Percentiles rank a stretch among this genome's conserved stretches.
phyloP scores from a whole-genome alignment of 2,329 filamentous ascomycete species.

The Talaromyces sp. region DNA sequence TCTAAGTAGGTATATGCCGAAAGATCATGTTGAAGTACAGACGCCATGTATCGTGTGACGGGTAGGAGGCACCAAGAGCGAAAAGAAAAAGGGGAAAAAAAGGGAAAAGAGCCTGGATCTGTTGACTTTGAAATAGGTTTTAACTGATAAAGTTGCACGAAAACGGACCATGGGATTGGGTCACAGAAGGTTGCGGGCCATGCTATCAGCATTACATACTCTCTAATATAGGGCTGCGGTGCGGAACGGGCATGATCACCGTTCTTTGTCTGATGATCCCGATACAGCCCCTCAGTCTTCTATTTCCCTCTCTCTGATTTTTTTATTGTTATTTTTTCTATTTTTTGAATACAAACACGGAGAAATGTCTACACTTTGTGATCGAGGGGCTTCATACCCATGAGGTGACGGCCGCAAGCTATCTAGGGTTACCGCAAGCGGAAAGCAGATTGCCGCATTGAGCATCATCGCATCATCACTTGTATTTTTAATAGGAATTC shows the following conservation, averaged over 20 bases:
- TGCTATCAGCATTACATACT: conserved; percentile 38
- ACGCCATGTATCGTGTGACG: conserved; percentile 30
- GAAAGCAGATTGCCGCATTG: conserved; percentile 28
- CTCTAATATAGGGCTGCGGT: conserved; percentile 6
- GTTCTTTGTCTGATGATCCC: conserved; percentile 25
- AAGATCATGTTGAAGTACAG: conserved; percentile 30
- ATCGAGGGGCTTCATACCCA: conserved; percentile 7
- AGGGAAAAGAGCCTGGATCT: conserved; percentile 22
- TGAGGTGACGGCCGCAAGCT: conserved; percentile 15
- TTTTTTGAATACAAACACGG: background rate
- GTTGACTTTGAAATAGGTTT: conserved; percentile 34
- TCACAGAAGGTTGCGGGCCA: conserved; percentile 28
- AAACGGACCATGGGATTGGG: conserved; percentile 36
- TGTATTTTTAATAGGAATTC: conserved; percentile 13
- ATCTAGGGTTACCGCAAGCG: conserved; percentile 31
- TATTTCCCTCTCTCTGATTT: background rate
- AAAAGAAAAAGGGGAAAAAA: conserved; percentile 11
- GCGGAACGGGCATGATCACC: conserved; percentile 12
- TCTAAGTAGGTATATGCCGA: conserved; percentile 16
- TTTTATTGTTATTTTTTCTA: background rate
- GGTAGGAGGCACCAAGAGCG: conserved; percentile 10
- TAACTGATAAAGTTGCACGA: conserved; percentile 25
- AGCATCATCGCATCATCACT: conserved; percentile 28
- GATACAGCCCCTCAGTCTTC: conserved; percentile 14
- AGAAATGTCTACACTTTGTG: conserved; percentile 8